phyloP scores from a whole-genome alignment of 2,329 filamentous ascomycete species.

The Arthrobotrys entomopaga region DNA sequence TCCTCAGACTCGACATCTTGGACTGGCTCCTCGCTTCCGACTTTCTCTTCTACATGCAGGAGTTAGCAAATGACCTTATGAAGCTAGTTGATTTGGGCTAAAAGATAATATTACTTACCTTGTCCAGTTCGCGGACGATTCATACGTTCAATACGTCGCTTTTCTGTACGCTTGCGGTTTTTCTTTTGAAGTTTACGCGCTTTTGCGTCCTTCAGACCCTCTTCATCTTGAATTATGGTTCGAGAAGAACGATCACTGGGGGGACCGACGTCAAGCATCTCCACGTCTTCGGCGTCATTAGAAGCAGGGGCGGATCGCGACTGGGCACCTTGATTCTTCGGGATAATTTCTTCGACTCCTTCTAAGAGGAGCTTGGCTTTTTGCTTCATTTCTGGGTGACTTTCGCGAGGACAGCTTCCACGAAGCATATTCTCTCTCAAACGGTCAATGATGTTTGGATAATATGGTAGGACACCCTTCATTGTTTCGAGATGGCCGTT shows the following conservation, averaged over 20 bases:
- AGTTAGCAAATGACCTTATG: too few species aligned
- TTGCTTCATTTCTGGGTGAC: slow-evolving; percentile 14
- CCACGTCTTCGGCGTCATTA: slow-evolving; percentile 7
- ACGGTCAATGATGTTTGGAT: slow-evolving; percentile 33
- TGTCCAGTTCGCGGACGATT: background rate
- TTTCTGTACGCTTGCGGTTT: slow-evolving; percentile 22
- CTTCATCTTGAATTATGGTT: slow-evolving; percentile 26
- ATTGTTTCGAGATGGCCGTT: slow-evolving; percentile 39
- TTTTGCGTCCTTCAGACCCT: background rate
- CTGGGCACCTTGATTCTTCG: background rate
- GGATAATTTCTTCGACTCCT: slow-evolving; percentile 1
- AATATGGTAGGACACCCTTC: slow-evolving; percentile 12
- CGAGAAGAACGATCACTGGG: slow-evolving; percentile 32
- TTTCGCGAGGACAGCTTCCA: slow-evolving; percentile 43
- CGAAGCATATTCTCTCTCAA: slow-evolving; percentile 23
- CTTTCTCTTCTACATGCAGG: too few species aligned
- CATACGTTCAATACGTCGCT: background rate
- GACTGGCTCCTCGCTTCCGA: too few species aligned
- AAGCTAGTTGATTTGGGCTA: too few species aligned
- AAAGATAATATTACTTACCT: background rate
- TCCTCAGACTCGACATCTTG: too few species aligned
- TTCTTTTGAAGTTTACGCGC: slow-evolving; percentile 11
- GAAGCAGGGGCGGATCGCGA: background rate
- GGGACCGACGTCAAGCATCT: slow-evolving; percentile 35
- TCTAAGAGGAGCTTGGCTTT: background rate